A percentile compares a stretch with the other conserved stretches of the same genome.
These are phyloP conservation scores for Micractinium sp. DNA, from an alignment of 139 green algal genomes.

Conservation along the genomic window DNA sequence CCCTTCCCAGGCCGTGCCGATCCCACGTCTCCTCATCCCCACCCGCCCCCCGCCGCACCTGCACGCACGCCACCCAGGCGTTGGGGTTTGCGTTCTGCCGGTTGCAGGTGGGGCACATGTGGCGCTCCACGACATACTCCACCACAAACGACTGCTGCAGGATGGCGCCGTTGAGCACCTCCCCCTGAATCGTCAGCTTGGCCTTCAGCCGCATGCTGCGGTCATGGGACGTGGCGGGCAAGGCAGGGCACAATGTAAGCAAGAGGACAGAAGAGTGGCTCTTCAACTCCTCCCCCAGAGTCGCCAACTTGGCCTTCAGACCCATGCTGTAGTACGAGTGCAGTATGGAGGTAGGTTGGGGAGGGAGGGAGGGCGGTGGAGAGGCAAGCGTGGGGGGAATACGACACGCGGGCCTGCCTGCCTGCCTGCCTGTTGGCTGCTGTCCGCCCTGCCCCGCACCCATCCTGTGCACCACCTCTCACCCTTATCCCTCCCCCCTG, in stretches of 20 bases:
- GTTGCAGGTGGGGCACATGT: conserved; percentile 97
- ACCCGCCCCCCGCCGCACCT: conserved; percentile 65
- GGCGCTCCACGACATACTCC: conserved; percentile 93
- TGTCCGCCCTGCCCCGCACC: too few relatives aligned
- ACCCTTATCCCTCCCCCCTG: too few relatives aligned
- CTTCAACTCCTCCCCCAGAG: too few relatives aligned
- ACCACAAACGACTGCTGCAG: conserved; percentile 97
- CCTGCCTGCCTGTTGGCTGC: too few relatives aligned
- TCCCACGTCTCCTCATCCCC: neutral
- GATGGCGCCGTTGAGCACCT: conserved; percentile 97
- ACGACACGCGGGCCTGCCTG: too few relatives aligned
- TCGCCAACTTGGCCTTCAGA: too few relatives aligned
- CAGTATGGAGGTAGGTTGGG: too few relatives aligned
- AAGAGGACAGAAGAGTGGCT: too few relatives aligned
- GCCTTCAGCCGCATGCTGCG: conserved; percentile 90
- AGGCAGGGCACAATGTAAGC: neutral
- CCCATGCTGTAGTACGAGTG: too few relatives aligned
- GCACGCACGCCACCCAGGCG: conserved; percentile 90
- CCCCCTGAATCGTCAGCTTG: conserved; percentile 94
- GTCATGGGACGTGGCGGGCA: neutral
- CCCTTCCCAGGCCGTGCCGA: neutral
- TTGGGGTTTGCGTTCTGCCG: conserved; percentile 91
- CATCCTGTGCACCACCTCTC: too few relatives aligned
- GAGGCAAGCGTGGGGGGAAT: too few relatives aligned
- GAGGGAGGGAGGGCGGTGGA: too few relatives aligned